Base-by-base conservation (phyloP, 1,139 yeast genomes). In the Suhomyces chickasaworum region DNA sequence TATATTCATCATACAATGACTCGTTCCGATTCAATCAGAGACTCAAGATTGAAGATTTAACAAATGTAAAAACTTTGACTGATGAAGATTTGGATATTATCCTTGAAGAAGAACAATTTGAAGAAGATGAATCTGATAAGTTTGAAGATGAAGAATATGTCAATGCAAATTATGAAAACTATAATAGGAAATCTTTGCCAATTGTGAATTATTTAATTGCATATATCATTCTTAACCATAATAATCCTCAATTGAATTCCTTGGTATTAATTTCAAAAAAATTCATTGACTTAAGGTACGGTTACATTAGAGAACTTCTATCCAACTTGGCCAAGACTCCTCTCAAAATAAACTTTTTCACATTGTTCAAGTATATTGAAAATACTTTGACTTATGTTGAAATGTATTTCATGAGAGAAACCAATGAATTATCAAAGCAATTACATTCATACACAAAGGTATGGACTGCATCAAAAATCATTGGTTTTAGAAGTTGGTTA, bases 171-270 rank as follows among this genome's bases (percentile, higher is more conserved):
- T 37, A 44, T 17, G 50, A 49, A 31, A 35, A 50, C n/a, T 61
- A 60, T 45, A 59, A 62, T 32, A 56, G 55, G 22, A 58, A 59
- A 34, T 48, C 63, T 2, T 52, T 63, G 10, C 72, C 76, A 0
- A 62, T 74, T n/a, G 56, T 65, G 20, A 71, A 69, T 45, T 70
- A 63, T 41, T 53, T 73, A 30, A 46, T 69, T 7, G 59, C 75
- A 15, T 73, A 68, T 46, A 56, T 67, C 10, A 60, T 73, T 3
- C 53, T 72, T 21, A 61, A 63, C 42, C 52, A 53, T 16, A 56
- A 50, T 5, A 52, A 56, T 16, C 47, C 50, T 0, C 52, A 54
- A 4, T 54, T 67, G 18, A 51, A 59, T 12, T 45, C 65, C 2
- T 44, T 69, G 10, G 52, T 59, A 7, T 52, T 56, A n/a, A 50